Percentiles rank a stretch among this genome's conserved stretches.
Evolutionary conservation across 345 rosid species (phyloP).

Genomic region (Salix brachista): DNA sequence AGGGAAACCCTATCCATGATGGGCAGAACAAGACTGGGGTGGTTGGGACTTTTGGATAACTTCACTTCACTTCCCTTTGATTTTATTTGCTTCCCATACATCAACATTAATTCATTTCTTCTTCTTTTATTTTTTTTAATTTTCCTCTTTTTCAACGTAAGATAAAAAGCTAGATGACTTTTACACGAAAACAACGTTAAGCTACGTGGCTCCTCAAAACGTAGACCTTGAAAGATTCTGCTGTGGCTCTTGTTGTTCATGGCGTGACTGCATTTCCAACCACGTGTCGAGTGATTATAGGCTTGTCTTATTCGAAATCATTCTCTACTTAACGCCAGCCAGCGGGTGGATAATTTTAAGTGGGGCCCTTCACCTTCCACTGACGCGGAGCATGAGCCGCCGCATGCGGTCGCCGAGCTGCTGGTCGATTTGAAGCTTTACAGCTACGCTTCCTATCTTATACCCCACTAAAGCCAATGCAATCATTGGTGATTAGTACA

Average conservation of each 20-base stretch:
- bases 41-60: too few relatives aligned
- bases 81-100: slow-evolving; percentile 5
- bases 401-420: slow-evolving; percentile 34
- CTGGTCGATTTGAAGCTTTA: slow-evolving; percentile 21
- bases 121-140: too few relatives aligned
- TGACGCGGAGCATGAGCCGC: slow-evolving; percentile 41
- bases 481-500: slow-evolving; percentile 16
- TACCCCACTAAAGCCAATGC: not conserved
- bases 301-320: slow-evolving; percentile 19
- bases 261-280: not conserved
- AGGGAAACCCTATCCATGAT: too few relatives aligned
- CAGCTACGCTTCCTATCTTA: slow-evolving; percentile 13
- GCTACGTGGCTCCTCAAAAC: slow-evolving; percentile 20
- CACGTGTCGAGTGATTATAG: slow-evolving; percentile 14
- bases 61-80: too few relatives aligned
- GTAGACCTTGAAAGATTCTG: slow-evolving; percentile 11
- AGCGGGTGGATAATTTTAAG: not conserved
- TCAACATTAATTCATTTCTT: not conserved
- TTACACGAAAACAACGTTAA: slow-evolving; percentile 19
- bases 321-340: slow-evolving; percentile 1
- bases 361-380: not conserved
- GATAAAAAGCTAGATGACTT: slow-evolving; percentile 5
- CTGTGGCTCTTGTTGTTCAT: not conserved
- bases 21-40: too few relatives aligned
- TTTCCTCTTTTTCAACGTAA: too few relatives aligned